Conservation (phyloP, 2,329 filamentous ascomycete species). For the Neoscytalidium dimidiatum region DNA sequence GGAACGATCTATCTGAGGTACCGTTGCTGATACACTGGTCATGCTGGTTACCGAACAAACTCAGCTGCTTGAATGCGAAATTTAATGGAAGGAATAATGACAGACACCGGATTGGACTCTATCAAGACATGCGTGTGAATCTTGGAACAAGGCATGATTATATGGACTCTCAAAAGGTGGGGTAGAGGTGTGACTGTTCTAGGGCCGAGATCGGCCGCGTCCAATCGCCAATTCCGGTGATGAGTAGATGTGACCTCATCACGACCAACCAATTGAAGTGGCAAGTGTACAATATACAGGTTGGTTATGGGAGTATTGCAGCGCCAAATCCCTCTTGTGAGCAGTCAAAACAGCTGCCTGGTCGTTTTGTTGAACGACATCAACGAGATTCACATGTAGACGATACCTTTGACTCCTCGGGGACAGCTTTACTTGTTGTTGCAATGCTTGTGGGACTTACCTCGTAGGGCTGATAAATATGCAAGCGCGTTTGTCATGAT, state of each 20-base stretch:
- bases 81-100: neutral
- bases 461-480: no score
- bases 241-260: neutral
- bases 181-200: constrained; percentile 3
- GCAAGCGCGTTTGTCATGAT: no score
- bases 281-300: neutral
- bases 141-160: neutral
- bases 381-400: neutral
- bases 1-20: neutral
- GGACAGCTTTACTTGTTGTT: no score
- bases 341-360: neutral
- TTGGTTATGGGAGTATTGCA: no score
- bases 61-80: neutral
- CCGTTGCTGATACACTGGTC: neutral
- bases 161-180: neutral
- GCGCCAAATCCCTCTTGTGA: no score
- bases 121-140: neutral
- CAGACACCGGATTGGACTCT: neutral
- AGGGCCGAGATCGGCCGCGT: neutral
- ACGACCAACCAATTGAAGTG: neutral
- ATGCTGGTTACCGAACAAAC: neutral
- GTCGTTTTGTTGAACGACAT: no score
- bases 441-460: no score
- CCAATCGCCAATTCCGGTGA: neutral
- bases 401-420: neutral